Percentiles rank a stretch among this genome's conserved stretches.
These are phyloP conservation scores for Tremella mesenterica DNA, from an alignment of 768 basidiomycete species.

Conservation along the genomic window DNA sequence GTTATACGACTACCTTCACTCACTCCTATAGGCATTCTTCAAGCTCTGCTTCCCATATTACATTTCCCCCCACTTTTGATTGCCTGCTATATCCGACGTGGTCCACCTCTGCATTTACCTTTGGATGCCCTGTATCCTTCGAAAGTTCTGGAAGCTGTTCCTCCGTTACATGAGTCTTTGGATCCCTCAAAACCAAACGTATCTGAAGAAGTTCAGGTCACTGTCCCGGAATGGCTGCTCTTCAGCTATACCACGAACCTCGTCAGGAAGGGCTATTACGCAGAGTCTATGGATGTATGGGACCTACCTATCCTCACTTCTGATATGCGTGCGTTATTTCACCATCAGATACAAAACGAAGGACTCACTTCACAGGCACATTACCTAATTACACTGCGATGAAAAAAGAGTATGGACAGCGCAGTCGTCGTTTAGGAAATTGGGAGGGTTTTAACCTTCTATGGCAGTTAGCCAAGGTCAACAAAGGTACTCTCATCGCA, in stretches of 20 bases:
- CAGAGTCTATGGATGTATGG: conserved; percentile 69
- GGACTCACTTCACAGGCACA: conserved; percentile 16
- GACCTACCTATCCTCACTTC: conserved; percentile 75
- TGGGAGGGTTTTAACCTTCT: conserved; percentile 38
- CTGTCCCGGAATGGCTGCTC: conserved; percentile 52
- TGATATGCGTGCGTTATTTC: conserved; percentile 53
- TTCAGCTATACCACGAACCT: conserved; percentile 85
- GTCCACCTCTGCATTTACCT: conserved; percentile 67
- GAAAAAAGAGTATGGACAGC: conserved; percentile 29
- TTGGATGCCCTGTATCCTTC: conserved; percentile 63
- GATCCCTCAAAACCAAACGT: conserved; percentile 62
- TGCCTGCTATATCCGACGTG: conserved; percentile 53
- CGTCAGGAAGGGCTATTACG: conserved; percentile 68
- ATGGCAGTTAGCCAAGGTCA: conserved; percentile 35
- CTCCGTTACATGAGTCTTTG: conserved; percentile 14
- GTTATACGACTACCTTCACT: conserved; percentile 6
- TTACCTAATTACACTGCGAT: conserved; percentile 29
- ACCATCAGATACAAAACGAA: background rate
- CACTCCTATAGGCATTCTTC: background rate
- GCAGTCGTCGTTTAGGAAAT: conserved; percentile 22
- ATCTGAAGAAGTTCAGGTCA: conserved; percentile 50
- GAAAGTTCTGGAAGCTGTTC: conserved; percentile 26
- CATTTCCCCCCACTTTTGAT: conserved; percentile 48
- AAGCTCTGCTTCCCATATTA: conserved; percentile 24
- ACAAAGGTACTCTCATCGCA: conserved; percentile 25